Evolutionary conservation across 306 rosid genomes (phyloP).

Genomic region (Cucumis sativus): Cucumber_9930_V3 NC_026660.2:1770501-1771000

Average conservation of each 20-base stretch:
- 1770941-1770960: background rate
- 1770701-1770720: background rate
- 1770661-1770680: too few species aligned
- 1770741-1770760: background rate
- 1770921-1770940: too few species aligned
- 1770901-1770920: background rate
- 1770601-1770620: too few species aligned
- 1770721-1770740: background rate
- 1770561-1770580: too few species aligned
- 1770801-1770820: background rate
- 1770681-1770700: background rate
- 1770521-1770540: too few species aligned
- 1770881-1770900: conserved; percentile 11
- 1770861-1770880: conserved; percentile 10
- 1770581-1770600: too few species aligned
- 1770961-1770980: too few species aligned
- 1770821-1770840: background rate
- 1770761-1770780: background rate
- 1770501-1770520: too few species aligned
- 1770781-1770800: background rate
- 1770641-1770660: too few species aligned
- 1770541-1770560: too few species aligned
- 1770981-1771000: background rate
- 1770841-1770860: background rate
- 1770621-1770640: too few species aligned